phyloP scores from a whole-genome alignment of 2,329 filamentous ascomycete species.

The Tolypocladium capitatum region DNA sequence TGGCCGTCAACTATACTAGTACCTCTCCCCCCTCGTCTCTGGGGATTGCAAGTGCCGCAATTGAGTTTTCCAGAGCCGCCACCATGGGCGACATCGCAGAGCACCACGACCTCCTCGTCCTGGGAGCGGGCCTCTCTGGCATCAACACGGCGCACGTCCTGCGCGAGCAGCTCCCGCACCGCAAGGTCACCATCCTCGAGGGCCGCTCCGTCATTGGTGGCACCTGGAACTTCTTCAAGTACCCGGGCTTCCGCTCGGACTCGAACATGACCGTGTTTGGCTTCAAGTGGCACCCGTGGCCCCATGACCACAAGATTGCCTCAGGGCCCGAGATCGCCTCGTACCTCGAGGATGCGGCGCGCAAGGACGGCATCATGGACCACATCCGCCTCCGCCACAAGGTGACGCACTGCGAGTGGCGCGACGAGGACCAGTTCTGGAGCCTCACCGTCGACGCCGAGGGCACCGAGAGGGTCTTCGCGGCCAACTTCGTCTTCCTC shows the following conservation, averaged over 20 bases:
- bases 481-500: slow-evolving; percentile 45
- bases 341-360: slow-evolving; percentile 41
- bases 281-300: slow-evolving; percentile 63
- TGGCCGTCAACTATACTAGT: not conserved
- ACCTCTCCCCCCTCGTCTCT: not conserved
- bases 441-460: slow-evolving; percentile 28
- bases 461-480: slow-evolving; percentile 11
- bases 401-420: slow-evolving; percentile 38
- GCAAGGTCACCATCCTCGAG: slow-evolving; percentile 54
- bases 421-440: slow-evolving; percentile 42
- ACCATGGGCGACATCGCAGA: slow-evolving; percentile 5
- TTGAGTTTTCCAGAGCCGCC: not conserved
- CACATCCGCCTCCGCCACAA: slow-evolving; percentile 39
- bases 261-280: slow-evolving; percentile 49
- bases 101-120: slow-evolving; percentile 43
- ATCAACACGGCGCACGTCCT: slow-evolving; percentile 62
- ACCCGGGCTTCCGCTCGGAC: slow-evolving; percentile 59
- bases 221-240: slow-evolving; percentile 68
- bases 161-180: slow-evolving; percentile 40
- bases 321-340: slow-evolving; percentile 35
- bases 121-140: slow-evolving; percentile 62
- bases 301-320: slow-evolving; percentile 35
- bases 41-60: not conserved
- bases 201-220: slow-evolving; percentile 53
- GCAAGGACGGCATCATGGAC: slow-evolving; percentile 35